Conservation (phyloP, 352 stramenopile genomes). For the Globisporangium nodosum region DNA sequence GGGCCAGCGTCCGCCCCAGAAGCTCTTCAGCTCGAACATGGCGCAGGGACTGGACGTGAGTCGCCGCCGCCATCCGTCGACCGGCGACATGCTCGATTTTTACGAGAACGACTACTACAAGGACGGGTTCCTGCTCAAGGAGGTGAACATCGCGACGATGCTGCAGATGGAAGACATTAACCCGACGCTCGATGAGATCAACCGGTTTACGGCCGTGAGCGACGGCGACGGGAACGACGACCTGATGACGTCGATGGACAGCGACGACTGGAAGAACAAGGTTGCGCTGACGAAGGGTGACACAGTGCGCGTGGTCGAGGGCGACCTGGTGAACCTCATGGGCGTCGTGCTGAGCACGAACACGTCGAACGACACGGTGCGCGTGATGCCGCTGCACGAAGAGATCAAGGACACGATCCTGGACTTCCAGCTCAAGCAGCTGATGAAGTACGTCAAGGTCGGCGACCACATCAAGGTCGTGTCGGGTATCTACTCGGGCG, state of each 20-base stretch:
- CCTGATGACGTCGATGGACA: constrained; percentile 63
- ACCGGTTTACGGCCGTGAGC: constrained; percentile 70
- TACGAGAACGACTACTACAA: constrained; percentile 89
- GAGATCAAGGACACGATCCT: constrained; percentile 90
- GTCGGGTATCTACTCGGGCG: constrained; percentile 83
- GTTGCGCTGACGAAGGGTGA: constrained; percentile 87
- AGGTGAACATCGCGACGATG: constrained; percentile 86
- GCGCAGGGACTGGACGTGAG: constrained; percentile 55
- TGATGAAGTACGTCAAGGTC: constrained; percentile 91
- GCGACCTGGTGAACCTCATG: constrained; percentile 87
- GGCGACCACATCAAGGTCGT: constrained; percentile 91
- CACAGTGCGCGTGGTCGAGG: constrained; percentile 85
- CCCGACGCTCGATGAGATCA: constrained; percentile 84
- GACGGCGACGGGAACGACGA: constrained; percentile 69
- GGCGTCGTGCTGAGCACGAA: constrained; percentile 87
- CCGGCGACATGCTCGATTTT: constrained; percentile 83
- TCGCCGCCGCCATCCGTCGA: constrained; percentile 63
- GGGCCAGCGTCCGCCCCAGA: constrained; percentile 79
- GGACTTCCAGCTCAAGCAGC: constrained; percentile 85
- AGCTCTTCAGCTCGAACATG: constrained; percentile 74
- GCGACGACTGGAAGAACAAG: constrained; percentile 87
- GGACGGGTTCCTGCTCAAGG: constrained; percentile 84
- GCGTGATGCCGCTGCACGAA: constrained; percentile 87
- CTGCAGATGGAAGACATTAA: constrained; percentile 82
- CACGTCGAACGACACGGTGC: constrained; percentile 81